These are phyloP conservation scores for Auricularia cornea DNA, from an alignment of 768 basidiomycete species.

Conservation along the genomic window DNA sequence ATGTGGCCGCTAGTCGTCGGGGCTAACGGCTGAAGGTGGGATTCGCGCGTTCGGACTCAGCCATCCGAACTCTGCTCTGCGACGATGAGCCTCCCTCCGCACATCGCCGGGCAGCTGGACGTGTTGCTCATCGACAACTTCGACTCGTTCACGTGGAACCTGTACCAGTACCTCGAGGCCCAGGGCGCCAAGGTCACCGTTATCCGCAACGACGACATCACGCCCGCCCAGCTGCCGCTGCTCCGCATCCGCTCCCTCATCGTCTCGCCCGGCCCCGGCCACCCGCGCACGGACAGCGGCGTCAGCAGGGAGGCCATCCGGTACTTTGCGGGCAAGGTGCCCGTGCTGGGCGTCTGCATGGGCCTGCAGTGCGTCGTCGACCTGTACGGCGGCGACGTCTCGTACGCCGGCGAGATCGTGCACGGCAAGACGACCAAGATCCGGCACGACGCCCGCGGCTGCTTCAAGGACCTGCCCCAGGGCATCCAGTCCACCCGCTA, in stretches of 20 bases:
- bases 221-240: conserved; percentile 56
- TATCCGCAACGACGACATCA: conserved; percentile 86
- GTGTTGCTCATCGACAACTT: conserved; percentile 94
- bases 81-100: conserved; percentile 15
- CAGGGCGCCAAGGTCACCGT: conserved; percentile 87
- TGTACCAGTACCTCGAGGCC: conserved; percentile 86
- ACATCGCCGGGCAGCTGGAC: conserved; percentile 40
- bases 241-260: conserved; percentile 73
- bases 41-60: too few species aligned
- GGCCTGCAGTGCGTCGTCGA: conserved; percentile 94
- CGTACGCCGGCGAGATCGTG: conserved; percentile 96
- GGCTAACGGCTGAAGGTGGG: too few species aligned
- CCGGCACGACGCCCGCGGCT: conserved; percentile 78
- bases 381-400: conserved; percentile 80
- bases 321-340: conserved; percentile 87
- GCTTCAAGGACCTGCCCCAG: conserved; percentile 80
- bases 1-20: too few species aligned
- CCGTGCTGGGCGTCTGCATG: conserved; percentile 96
- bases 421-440: conserved; percentile 89
- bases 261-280: conserved; percentile 96
- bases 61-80: too few species aligned
- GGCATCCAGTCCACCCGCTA: conserved; percentile 86
- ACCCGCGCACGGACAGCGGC: conserved; percentile 88
- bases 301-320: conserved; percentile 83
- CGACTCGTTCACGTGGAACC: conserved; percentile 97